Evolutionary conservation across 75 land plant species (phyloP), one percentile per base, ranked within the genome.

Genomic region (Pinus tabuliformis): DNA sequence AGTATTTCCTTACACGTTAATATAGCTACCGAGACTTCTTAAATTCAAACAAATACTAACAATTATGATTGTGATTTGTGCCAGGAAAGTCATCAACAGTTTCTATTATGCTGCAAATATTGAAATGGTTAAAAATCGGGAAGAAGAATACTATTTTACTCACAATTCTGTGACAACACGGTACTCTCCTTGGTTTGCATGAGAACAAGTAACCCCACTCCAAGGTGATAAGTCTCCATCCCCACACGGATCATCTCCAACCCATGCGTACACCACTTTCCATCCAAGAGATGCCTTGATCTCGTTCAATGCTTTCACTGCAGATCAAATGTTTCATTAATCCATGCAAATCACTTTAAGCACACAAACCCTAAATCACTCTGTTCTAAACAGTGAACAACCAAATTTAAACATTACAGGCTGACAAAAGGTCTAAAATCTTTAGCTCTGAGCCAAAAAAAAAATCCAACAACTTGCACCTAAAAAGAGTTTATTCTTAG

Each of bases 181-280:
- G 70, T 88, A 94, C 71, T 89, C 92, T n/a, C 90, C 89, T 70
- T 86, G 86, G 42, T 82, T 80, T 21, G 77, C 70, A 37, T 75
- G 82, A 28, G 98, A 83, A 66, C 98, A 95, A 3, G 95, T 95
- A 65, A 95, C 95, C 56, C 98, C 98, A 62, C 88, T 82, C 98
- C 98, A 95, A 17, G 93, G 91, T 4, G 95, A 86, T n/a, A 88
- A 64, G 59, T 92, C 91, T 28, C 92, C 95, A 76, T 94, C 92
- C 21, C 95, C 98, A 78, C 98, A 95, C n/a, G 98, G 98, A 83
- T 95, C 98, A 70, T 95, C 98, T 5, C 98, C 98, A 33, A 90
- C 88, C 98, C 98, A 95, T 22, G 95, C 79, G 76, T 90, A 92
- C 28, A 90, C 90, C 58, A 95, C 98, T 68, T 94, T 92, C 98